Percentiles rank a stretch among this genome's conserved stretches.
Conservation (phyloP, 768 basidiomycete species). For the Russula sp. region DNA sequence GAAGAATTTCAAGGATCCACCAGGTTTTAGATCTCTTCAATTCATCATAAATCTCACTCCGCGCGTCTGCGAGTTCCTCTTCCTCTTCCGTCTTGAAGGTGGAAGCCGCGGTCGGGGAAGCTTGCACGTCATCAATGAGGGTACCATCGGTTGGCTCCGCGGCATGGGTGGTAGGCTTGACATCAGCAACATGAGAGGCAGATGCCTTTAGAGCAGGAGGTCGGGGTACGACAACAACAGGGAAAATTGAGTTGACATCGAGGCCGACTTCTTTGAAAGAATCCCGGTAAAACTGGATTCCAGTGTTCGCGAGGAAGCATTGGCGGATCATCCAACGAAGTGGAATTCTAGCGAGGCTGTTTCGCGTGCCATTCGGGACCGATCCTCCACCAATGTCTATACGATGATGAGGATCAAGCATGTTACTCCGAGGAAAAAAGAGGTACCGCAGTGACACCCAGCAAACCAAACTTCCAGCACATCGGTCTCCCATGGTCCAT, state of each 20-base stretch:
- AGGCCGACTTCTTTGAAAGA: constrained; percentile 31
- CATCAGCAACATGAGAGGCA: background rate
- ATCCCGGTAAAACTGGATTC: constrained; percentile 35
- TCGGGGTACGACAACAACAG: constrained; percentile 27
- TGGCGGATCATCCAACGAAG: constrained; percentile 56
- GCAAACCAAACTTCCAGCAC: constrained; percentile 80
- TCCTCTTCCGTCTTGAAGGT: constrained; percentile 45
- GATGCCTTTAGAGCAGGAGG: constrained; percentile 12
- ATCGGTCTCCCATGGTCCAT: constrained; percentile 39
- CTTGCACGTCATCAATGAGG: constrained; percentile 14
- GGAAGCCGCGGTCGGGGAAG: constrained; percentile 19
- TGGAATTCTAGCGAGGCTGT: constrained; percentile 62
- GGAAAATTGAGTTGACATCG: constrained; percentile 28
- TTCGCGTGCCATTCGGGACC: constrained; percentile 47
- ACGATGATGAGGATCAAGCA: background rate
- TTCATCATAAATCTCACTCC: constrained; percentile 51
- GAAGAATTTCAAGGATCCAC: constrained; percentile 60
- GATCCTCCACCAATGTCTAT: constrained; percentile 73
- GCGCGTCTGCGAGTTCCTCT: constrained; percentile 56
- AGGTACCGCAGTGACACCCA: constrained; percentile 63
- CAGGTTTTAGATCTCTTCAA: constrained; percentile 42
- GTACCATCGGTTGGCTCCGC: constrained; percentile 20
- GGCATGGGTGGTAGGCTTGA: background rate
- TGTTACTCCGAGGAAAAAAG: background rate
- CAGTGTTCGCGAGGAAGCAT: constrained; percentile 42